These are phyloP conservation scores for Purpureocillium takamizusanense DNA, from an alignment of 2,329 filamentous ascomycete species.

Conservation along the genomic window DNA sequence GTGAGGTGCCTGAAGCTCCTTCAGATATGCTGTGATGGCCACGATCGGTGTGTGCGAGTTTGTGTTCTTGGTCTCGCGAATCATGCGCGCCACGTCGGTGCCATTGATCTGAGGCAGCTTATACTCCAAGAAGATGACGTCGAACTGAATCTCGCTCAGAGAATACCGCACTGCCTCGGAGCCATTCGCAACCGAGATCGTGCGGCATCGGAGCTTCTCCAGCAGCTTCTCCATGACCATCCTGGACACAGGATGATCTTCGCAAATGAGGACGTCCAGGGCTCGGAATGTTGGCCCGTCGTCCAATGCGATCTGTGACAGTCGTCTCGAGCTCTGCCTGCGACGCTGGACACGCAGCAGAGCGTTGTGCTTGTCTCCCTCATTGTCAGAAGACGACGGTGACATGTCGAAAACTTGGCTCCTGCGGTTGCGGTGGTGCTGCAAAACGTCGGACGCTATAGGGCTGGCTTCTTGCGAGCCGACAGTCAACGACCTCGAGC, in stretches of 20 bases:
- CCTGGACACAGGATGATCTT: constrained; percentile 92
- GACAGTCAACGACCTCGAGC: constrained; percentile 82
- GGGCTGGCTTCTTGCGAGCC: constrained; percentile 89
- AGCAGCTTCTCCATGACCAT: constrained; percentile 98
- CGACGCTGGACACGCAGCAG: constrained; percentile 86
- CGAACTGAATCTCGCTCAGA: constrained; percentile 95
- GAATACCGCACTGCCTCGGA: constrained; percentile 89
- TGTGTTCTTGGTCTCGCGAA: constrained; percentile 89
- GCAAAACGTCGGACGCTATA: constrained; percentile 57
- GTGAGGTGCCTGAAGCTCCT: constrained; percentile 88
- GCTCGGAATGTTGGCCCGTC: constrained; percentile 83
- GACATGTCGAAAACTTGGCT: constrained; percentile 96
- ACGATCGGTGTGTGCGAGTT: constrained; percentile 94
- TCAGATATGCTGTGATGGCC: constrained; percentile 94
- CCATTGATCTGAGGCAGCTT: constrained; percentile 92
- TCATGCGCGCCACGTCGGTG: constrained; percentile 93
- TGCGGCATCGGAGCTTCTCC: constrained; percentile 90
- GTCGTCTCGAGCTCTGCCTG: constrained; percentile 86
- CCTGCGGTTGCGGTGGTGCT: constrained; percentile 77
- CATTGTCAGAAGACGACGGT: constrained; percentile 94
- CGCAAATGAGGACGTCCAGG: constrained; percentile 89
- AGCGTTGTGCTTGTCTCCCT: constrained; percentile 85
- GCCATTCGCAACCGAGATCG: constrained; percentile 83
- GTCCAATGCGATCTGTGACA: constrained; percentile 82
- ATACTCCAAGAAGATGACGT: constrained; percentile 97